phyloP scores from a whole-genome alignment of 2,329 filamentous ascomycete genomes.

The Plectosphaerella cucumerina region DNA sequence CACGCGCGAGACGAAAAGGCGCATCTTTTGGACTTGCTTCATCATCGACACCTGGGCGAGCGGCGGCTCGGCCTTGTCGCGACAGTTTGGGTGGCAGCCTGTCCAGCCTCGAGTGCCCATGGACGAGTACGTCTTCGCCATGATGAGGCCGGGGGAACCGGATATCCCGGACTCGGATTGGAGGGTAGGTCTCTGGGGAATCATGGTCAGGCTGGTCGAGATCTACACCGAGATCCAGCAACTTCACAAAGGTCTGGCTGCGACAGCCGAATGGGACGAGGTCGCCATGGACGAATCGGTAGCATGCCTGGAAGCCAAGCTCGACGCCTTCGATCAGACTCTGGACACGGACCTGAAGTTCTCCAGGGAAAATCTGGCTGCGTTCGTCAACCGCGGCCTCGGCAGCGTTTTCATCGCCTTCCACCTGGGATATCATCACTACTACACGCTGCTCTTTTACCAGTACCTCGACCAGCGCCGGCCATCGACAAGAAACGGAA shows the following conservation, averaged over 20 bases:
- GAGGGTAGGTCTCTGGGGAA: constrained; percentile 24
- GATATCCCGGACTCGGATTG: constrained; percentile 12
- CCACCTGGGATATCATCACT: constrained; percentile 29
- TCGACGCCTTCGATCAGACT: constrained; percentile 17
- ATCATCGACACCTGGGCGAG: constrained; percentile 29
- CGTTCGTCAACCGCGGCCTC: constrained; percentile 17
- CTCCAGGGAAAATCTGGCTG: constrained; percentile 20
- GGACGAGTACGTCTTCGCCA: constrained; percentile 9
- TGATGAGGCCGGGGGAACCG: constrained; percentile 18
- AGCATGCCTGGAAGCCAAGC: constrained; percentile 12
- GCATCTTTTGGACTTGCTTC: constrained; percentile 28
- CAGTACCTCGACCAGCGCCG: constrained; percentile 26
- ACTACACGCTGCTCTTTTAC: constrained; percentile 26
- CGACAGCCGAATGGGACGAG: constrained; percentile 23
- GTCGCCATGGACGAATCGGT: constrained; percentile 16
- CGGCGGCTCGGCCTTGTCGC: constrained; percentile 19
- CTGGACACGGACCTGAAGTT: constrained; percentile 15
- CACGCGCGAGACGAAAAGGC: constrained; percentile 22
- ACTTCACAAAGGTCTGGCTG: constrained; percentile 22
- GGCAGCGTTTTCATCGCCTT: constrained; percentile 27
- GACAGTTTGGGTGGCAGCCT: constrained; percentile 18
- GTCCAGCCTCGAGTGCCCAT: constrained; percentile 7
- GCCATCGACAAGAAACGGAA: constrained; percentile 19
- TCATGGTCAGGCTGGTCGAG: constrained; percentile 26
- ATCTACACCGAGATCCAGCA: constrained; percentile 27